Conservation (phyloP, 805 yeast species). For the Yarrowia osloensis region DNA sequence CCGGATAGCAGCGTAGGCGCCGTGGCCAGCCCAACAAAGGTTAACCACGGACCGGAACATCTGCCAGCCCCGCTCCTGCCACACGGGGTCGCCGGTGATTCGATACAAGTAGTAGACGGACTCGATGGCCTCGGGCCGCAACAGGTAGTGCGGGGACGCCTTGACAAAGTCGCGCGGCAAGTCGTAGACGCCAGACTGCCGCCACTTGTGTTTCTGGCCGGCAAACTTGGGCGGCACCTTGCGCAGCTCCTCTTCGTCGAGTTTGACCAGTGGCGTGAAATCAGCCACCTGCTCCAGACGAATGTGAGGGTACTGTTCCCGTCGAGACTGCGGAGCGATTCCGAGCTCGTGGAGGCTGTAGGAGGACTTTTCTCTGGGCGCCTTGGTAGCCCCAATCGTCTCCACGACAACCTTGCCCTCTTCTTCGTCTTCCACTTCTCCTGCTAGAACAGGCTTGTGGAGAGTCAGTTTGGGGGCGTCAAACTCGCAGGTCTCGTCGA, state of each 20-base stretch:
- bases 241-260: background rate
- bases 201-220: constrained; percentile 36
- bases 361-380: background rate
- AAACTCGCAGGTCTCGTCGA: constrained; percentile 13
- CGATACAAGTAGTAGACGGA: constrained; percentile 61
- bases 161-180: constrained; percentile 34
- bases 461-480: background rate
- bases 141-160: constrained; percentile 46
- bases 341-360: background rate
- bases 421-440: background rate
- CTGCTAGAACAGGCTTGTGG: background rate
- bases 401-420: background rate
- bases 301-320: background rate
- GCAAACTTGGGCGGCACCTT: background rate
- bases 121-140: constrained; percentile 64
- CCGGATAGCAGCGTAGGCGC: constrained; percentile 45
- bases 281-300: background rate
- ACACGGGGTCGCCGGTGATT: constrained; percentile 58
- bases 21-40: constrained; percentile 33
- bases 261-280: background rate
- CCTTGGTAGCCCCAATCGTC: background rate
- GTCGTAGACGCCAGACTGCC: constrained; percentile 36
- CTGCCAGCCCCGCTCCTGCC: constrained; percentile 58
- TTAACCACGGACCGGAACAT: constrained; percentile 47
- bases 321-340: background rate